phyloP scores from a whole-genome alignment of 2,329 filamentous ascomycete species.

The Fusarium sp. region DNA sequence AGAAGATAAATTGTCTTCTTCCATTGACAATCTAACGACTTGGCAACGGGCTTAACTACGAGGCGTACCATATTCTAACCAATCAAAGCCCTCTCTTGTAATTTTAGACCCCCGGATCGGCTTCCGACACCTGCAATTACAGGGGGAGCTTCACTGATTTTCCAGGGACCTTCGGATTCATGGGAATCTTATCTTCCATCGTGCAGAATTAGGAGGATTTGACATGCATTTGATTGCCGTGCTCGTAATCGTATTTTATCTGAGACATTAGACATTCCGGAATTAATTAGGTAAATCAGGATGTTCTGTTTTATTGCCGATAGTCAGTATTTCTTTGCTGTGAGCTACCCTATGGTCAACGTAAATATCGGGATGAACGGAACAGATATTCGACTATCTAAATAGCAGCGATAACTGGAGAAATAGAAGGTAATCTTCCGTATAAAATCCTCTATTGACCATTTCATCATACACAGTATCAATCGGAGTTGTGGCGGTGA shows the following conservation, averaged over 20 bases:
- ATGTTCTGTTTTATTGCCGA: neutral
- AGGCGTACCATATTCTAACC: slow-evolving; percentile 16
- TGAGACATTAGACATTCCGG: neutral
- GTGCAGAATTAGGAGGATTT: neutral
- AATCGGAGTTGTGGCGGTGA: neutral
- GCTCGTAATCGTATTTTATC: slow-evolving; percentile 29
- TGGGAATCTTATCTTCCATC: slow-evolving; percentile 4
- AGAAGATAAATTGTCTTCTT: slow-evolving; percentile 27
- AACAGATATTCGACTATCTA: neutral
- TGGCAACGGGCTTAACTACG: slow-evolving; percentile 31
- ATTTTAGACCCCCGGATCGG: slow-evolving; percentile 8
- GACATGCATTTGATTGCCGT: slow-evolving; percentile 12
- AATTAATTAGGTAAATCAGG: neutral
- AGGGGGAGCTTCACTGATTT: slow-evolving; percentile 21
- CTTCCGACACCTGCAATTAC: slow-evolving; percentile 25
- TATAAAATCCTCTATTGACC: too few relatives aligned
- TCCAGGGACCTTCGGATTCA: slow-evolving; percentile 11
- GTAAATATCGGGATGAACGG: neutral
- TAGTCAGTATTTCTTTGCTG: too few relatives aligned
- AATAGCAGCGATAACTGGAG: neutral
- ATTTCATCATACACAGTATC: neutral
- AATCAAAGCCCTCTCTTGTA: slow-evolving; percentile 3
- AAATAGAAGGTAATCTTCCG: neutral
- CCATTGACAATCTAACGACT: slow-evolving; percentile 16
- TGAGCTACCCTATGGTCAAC: neutral